A percentile compares a stretch with the other conserved stretches of the same genome.
Conservation (phyloP, 306 rosid species). For the Quercus ilex region DNA sequence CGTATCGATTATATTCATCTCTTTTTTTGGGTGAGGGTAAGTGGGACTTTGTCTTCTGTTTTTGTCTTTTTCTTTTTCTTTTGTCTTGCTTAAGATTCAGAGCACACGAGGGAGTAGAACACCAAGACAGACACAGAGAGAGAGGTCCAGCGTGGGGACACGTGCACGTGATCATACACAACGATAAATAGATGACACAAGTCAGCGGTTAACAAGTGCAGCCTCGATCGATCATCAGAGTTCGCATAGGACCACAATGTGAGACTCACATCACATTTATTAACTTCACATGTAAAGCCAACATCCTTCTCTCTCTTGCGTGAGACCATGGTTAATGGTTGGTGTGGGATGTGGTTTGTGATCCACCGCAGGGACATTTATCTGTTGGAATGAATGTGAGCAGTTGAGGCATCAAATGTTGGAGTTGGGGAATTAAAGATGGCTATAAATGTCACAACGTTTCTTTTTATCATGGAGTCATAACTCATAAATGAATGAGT, state of each 20-base stretch:
- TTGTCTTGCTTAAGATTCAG: too few relatives aligned
- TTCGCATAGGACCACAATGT: too few relatives aligned
- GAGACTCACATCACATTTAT: conserved; percentile 24
- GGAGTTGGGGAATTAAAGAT: background rate
- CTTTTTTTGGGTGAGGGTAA: too few relatives aligned
- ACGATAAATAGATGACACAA: background rate
- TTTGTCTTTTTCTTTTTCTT: too few relatives aligned
- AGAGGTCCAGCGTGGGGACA: background rate
- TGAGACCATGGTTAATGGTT: background rate
- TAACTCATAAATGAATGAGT: background rate
- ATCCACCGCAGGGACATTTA: background rate
- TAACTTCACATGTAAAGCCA: conserved; percentile 34
- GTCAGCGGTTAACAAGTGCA: conserved; percentile 33
- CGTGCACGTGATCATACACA: conserved; percentile 19
- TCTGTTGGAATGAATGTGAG: background rate
- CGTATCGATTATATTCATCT: too few relatives aligned
- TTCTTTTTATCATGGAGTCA: background rate
- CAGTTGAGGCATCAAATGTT: background rate
- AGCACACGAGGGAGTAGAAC: background rate
- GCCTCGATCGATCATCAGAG: background rate
- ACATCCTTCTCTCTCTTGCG: background rate
- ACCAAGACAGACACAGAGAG: background rate
- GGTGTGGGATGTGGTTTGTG: background rate
- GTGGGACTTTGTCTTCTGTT: too few relatives aligned
- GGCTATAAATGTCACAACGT: conserved; percentile 6